Base-by-base conservation (phyloP, 2,329 filamentous ascomycete genomes). In the Claviceps sp. region DNA sequence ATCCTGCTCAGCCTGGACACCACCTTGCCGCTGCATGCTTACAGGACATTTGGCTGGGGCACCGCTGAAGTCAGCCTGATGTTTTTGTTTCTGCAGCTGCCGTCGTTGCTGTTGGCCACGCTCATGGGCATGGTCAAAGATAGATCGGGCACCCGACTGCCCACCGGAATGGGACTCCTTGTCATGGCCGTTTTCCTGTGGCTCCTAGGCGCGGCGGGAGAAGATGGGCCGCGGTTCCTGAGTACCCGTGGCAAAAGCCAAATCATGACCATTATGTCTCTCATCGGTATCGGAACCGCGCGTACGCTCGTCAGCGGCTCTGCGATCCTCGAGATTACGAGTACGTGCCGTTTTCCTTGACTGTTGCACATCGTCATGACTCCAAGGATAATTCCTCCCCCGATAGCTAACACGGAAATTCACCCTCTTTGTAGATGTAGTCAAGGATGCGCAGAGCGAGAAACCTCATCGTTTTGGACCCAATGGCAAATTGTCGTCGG, bases 1-100 rank as follows among this genome's bases (percentile, higher is more conserved):
- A 26, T 49, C 38, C 47, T 49, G 22, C 47, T 49, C 38, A 42
- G 47, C 24, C 16, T 49, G 22, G 47, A 49, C 22, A 49, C 47
- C 39, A 42, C 47, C 22, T 10, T 49, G 16, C 47, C 47, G 37
- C 47, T 49, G 19, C 24, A 49, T 8, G 47, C 47, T 24, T 49
- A 24, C 10, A 16, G 47, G 1, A 49, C 47, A 1, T 49, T 49
- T 42, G 47, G 38, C 47, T 49, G 47, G 47, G 16, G 22, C 7
- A 49, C 47, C 38, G 47, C 47, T 24, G 16, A 42, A n/a, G 47
- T 49, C 22, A 49, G 47, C 10, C 39, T 49, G 17, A 24, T 49
- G 22, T 49, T 49, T 6, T 24, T 49, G 7, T 17, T 49, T 3
- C 39, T 49, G 38, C 47, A 42, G 38, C 38, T 49, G 10, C 47